phyloP scores from a whole-genome alignment of 495 filamentous ascomycete species.

The Extremus antarcticus region DNA sequence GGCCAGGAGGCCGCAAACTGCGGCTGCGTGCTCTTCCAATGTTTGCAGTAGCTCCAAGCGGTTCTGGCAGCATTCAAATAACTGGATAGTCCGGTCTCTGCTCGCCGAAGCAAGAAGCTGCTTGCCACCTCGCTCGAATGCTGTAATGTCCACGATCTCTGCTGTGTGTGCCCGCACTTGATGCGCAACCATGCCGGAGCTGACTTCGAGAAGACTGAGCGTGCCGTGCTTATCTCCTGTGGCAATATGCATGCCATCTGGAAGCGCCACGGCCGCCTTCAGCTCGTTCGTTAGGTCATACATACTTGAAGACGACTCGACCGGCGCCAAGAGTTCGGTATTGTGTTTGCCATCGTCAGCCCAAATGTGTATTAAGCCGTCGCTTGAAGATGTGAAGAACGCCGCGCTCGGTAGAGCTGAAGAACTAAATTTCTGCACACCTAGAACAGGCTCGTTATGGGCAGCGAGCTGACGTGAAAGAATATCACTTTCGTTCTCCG shows the following conservation, averaged over 20 bases:
- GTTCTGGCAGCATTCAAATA: constrained; percentile 52
- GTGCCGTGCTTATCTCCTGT: constrained; percentile 80
- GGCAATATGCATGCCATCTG: constrained; percentile 52
- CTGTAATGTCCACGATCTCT: constrained; percentile 73
- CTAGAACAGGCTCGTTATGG: constrained; percentile 68
- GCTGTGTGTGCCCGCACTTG: constrained; percentile 74
- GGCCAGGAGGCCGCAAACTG: constrained; percentile 53
- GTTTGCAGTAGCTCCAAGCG: constrained; percentile 56
- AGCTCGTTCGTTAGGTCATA: constrained; percentile 61
- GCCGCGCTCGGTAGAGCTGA: constrained; percentile 49
- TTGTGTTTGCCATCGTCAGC: constrained; percentile 56
- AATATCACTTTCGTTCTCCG: constrained; percentile 9
- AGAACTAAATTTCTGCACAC: constrained; percentile 50
- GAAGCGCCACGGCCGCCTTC: constrained; percentile 52
- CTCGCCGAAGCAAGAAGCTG: constrained; percentile 66
- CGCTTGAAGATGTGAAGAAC: constrained; percentile 79
- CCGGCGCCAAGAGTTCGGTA: constrained; percentile 49
- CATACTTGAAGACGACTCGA: constrained; percentile 50
- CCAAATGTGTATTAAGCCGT: constrained; percentile 75
- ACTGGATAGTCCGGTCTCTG: constrained; percentile 79
- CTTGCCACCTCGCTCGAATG: constrained; percentile 44
- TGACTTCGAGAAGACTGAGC: constrained; percentile 36
- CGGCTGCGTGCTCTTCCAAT: constrained; percentile 66
- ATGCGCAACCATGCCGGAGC: constrained; percentile 39
- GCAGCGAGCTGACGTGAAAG: constrained; percentile 44